These are phyloP conservation scores for Annulohypoxylon nitens DNA, from an alignment of 495 filamentous ascomycete species.

Conservation along the genomic window DNA sequence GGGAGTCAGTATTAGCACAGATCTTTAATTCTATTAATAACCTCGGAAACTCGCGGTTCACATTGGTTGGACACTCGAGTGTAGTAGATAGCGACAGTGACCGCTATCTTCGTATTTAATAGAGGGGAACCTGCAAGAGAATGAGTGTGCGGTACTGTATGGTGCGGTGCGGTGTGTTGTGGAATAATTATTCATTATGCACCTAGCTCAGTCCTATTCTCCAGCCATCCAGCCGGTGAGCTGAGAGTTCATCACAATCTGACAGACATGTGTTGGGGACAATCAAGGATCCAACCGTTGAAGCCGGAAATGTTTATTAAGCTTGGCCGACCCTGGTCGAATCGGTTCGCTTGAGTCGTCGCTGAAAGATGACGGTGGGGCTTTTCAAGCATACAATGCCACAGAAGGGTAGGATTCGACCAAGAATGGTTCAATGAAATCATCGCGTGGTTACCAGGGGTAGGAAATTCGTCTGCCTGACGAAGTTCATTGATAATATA, in stretches of 20 bases:
- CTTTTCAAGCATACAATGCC: slow-evolving; percentile 26
- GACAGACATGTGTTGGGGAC: background rate
- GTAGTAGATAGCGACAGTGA: background rate
- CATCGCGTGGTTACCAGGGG: slow-evolving; percentile 28
- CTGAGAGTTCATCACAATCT: slow-evolving; percentile 23
- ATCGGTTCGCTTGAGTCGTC: slow-evolving; percentile 25
- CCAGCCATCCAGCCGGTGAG: slow-evolving; percentile 2
- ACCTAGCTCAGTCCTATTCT: background rate
- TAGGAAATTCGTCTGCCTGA: slow-evolving; percentile 42
- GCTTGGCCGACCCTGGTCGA: slow-evolving; percentile 22
- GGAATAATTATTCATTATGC: slow-evolving; percentile 4
- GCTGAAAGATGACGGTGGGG: slow-evolving; percentile 31
- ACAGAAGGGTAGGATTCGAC: slow-evolving; percentile 40
- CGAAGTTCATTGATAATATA: slow-evolving; percentile 34
- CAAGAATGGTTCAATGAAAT: slow-evolving; percentile 42
- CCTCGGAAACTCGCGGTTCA: background rate
- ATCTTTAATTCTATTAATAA: slow-evolving; percentile 34
- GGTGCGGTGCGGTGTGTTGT: background rate
- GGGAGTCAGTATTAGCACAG: slow-evolving; percentile 11
- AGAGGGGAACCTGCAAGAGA: background rate
- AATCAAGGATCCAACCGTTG: slow-evolving; percentile 17
- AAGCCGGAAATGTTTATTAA: slow-evolving; percentile 19
- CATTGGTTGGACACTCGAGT: background rate
- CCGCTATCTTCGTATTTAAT: background rate
- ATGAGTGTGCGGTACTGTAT: background rate